These are phyloP conservation scores for Fusarium sp. DNA, from an alignment of 2,329 filamentous ascomycete genomes.

Conservation along the genomic window DNA sequence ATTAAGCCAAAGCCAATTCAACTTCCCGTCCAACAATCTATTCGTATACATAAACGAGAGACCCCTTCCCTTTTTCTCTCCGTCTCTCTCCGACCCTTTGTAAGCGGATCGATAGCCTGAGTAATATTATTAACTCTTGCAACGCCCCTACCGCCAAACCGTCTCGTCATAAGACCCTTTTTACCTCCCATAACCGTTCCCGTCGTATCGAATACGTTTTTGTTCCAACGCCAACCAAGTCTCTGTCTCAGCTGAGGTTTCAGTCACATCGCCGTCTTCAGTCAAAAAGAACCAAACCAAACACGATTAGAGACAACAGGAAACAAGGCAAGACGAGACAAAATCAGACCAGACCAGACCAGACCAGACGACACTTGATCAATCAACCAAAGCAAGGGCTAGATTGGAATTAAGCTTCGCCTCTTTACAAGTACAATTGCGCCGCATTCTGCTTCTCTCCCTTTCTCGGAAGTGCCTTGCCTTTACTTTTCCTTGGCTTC, in stretches of 20 bases:
- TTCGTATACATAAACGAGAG: slow-evolving; percentile 17
- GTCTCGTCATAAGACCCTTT: slow-evolving; percentile 10
- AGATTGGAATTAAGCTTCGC: slow-evolving; percentile 31
- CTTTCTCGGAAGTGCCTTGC: slow-evolving; percentile 10
- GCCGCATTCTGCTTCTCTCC: slow-evolving; percentile 36
- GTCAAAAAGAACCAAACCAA: slow-evolving; percentile 7
- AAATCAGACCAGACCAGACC: background rate
- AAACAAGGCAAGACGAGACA: slow-evolving; percentile 3
- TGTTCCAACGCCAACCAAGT: slow-evolving; percentile 5
- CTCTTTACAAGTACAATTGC: slow-evolving; percentile 21
- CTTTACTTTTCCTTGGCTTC: slow-evolving; percentile 4
- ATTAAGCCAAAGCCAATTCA: slow-evolving; percentile 28
- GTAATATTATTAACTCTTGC: slow-evolving; percentile 9
- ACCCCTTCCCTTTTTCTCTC: background rate
- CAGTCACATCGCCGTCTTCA: slow-evolving; percentile 37
- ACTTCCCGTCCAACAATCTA: slow-evolving; percentile 6
- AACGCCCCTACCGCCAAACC: background rate
- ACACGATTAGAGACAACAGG: slow-evolving; percentile 20
- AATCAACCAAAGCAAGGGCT: slow-evolving; percentile 15
- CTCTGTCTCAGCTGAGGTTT: slow-evolving; percentile 37
- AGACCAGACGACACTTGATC: background rate
- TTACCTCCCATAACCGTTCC: slow-evolving; percentile 6
- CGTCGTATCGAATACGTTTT: slow-evolving; percentile 15
- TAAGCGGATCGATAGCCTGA: slow-evolving; percentile 28
- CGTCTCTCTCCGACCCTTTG: slow-evolving; percentile 3